phyloP scores from a whole-genome alignment of 371 early-diverging fungal genomes.

The Mucor lusitanicus region DNA sequence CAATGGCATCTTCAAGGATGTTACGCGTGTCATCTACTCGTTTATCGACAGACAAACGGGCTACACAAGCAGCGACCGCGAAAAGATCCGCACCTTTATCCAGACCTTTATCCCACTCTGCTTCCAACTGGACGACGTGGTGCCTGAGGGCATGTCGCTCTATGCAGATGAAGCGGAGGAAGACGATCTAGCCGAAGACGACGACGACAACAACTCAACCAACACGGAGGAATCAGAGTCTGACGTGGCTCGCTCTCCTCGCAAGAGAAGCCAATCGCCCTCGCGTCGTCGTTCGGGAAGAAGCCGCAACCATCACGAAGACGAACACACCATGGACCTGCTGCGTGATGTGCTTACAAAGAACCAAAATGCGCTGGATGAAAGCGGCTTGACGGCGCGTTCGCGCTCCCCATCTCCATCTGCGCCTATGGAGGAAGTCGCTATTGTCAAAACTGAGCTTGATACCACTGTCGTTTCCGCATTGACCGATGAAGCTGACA shows the following conservation, averaged over 20 bases:
- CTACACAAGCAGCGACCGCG: slow-evolving; percentile 65
- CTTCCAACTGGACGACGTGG: slow-evolving; percentile 60
- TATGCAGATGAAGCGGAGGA: slow-evolving; percentile 39
- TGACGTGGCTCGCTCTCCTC: slow-evolving; percentile 33
- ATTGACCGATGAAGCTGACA: neutral
- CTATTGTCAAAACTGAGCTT: slow-evolving; percentile 9
- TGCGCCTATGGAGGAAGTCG: neutral
- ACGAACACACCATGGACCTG: slow-evolving; percentile 39
- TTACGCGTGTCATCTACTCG: slow-evolving; percentile 61
- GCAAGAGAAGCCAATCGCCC: slow-evolving; percentile 29
- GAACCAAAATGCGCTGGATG: slow-evolving; percentile 23
- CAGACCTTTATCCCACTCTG: slow-evolving; percentile 73
- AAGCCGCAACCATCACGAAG: slow-evolving; percentile 39
- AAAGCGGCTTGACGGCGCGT: slow-evolving; percentile 5
- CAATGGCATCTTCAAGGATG: slow-evolving; percentile 62
- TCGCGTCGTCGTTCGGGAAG: slow-evolving; percentile 27
- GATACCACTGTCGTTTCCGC: neutral
- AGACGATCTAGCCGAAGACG: slow-evolving; percentile 39
- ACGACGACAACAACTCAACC: slow-evolving; percentile 38
- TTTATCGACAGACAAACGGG: slow-evolving; percentile 55
- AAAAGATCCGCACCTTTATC: slow-evolving; percentile 76
- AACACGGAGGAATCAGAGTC: slow-evolving; percentile 44
- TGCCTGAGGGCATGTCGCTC: slow-evolving; percentile 32
- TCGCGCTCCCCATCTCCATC: slow-evolving; percentile 2
- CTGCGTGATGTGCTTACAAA: slow-evolving; percentile 47